These are phyloP conservation scores for Mycena galericulata DNA, from an alignment of 768 basidiomycete species.

Conservation along the genomic window DNA sequence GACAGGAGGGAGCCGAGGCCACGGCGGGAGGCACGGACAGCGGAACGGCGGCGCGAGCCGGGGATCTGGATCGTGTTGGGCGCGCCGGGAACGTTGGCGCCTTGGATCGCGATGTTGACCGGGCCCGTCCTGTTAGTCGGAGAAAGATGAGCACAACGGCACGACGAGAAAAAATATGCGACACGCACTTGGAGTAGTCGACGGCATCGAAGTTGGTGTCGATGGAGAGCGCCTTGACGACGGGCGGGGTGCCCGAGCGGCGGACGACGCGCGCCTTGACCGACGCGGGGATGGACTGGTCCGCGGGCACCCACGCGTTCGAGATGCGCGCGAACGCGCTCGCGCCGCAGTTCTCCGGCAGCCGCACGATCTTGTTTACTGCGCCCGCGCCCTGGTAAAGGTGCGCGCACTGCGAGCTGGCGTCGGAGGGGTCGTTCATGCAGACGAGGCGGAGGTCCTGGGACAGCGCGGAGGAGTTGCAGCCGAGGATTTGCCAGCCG, in stretches of 20 bases:
- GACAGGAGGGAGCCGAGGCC: neutral
- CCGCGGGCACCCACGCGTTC: conserved; percentile 15
- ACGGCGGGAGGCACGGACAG: neutral
- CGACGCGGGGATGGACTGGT: conserved; percentile 21
- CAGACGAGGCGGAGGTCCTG: conserved; percentile 54
- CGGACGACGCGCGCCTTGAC: conserved; percentile 7
- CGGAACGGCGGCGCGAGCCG: neutral
- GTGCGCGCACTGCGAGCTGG: conserved; percentile 42
- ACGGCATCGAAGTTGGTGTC: conserved; percentile 28
- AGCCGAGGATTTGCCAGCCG: conserved; percentile 54
- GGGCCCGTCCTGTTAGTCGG: conserved; percentile 5
- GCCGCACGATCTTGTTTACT: conserved; percentile 47
- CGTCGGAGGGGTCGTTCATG: conserved; percentile 30
- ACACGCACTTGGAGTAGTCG: conserved; percentile 14
- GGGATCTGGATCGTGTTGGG: neutral
- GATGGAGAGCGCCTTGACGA: conserved; percentile 19
- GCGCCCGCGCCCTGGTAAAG: conserved; percentile 45
- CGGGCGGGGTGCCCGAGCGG: conserved; percentile 8
- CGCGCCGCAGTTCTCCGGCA: conserved; percentile 43
- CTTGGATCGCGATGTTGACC: conserved; percentile 27
- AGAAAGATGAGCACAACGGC: too few species aligned
- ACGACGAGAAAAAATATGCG: neutral
- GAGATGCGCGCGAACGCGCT: conserved; percentile 26
- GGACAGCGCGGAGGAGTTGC: conserved; percentile 41
- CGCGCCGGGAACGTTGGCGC: conserved; percentile 23